Conservation (phyloP, 495 filamentous ascomycete species). For the Penicilliopsis zonata region DNA sequence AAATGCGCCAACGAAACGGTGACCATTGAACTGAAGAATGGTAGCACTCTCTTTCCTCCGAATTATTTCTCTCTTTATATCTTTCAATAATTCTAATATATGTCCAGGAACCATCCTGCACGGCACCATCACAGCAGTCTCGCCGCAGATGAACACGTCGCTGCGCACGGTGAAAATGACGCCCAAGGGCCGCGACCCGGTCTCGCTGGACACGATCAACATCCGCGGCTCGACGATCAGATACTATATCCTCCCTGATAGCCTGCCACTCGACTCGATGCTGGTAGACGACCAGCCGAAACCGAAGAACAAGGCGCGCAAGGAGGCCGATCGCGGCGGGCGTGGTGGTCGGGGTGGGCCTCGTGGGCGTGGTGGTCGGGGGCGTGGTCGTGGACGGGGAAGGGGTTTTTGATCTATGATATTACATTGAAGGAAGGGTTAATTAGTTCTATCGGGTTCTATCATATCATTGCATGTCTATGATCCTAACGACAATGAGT, state of each 20-base stretch:
- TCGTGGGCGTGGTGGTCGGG: slow-evolving; percentile 42
- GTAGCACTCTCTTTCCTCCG: slow-evolving; percentile 28
- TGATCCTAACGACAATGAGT: too few relatives aligned
- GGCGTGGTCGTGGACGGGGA: slow-evolving; percentile 55
- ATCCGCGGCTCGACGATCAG: slow-evolving; percentile 87
- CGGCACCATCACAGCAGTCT: slow-evolving; percentile 90
- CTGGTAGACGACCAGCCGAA: slow-evolving; percentile 94
- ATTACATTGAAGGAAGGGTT: too few relatives aligned
- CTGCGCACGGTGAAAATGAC: slow-evolving; percentile 95
- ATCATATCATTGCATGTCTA: too few relatives aligned
- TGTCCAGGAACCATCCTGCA: slow-evolving; percentile 75
- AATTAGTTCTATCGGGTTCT: too few relatives aligned
- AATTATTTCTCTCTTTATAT: slow-evolving; percentile 1
- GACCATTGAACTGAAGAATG: slow-evolving; percentile 96
- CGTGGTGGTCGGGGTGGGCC: slow-evolving; percentile 46
- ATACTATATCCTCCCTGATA: slow-evolving; percentile 91
- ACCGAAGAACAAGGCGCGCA: slow-evolving; percentile 98
- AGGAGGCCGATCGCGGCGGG: slow-evolving; percentile 68
- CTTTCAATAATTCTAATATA: not conserved
- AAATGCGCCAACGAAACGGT: slow-evolving; percentile 97
- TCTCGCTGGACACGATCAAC: slow-evolving; percentile 89
- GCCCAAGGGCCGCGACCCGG: slow-evolving; percentile 67
- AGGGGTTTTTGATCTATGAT: slow-evolving; percentile 49
- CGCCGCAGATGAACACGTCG: slow-evolving; percentile 93
- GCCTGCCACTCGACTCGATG: slow-evolving; percentile 83